Evolutionary conservation across 2,329 filamentous ascomycete species (phyloP), one percentile per base, ranked within the genome.

Genomic region (Xylariaceae sp.): DNA sequence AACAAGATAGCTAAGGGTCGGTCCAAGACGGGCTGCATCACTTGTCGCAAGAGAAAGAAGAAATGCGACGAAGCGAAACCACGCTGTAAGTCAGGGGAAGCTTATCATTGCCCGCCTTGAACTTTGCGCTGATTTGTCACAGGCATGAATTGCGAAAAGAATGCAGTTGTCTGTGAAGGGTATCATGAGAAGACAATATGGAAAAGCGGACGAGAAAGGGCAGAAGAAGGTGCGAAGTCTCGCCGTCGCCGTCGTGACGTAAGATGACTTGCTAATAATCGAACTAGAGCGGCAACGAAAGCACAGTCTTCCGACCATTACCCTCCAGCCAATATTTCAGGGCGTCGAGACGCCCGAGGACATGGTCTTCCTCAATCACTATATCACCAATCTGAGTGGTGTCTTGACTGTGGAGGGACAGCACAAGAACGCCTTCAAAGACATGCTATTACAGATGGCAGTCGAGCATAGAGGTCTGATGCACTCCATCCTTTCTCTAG

Each of bases 121-220:
- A 15, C 17, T 16, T 29, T 22, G 18, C 19, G 16, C 33, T 37
- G 24, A 33, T 12, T 12, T 22, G 54, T 19, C 62, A 49, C 42
- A 89, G 85, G 87, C 54, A 74, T 88, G 64, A 94, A 94, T 56
- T 95, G 89, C 59, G 85, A 93, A 66, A 95, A 95, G 73, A 95
- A 95, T 61, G 88, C 89, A 8, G 87, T 95, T 11, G 80, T 90
- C 11, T 95, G 89, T 60, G 89, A 95, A 65, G 89, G 89, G 11
- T 95, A 95, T 59, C 87, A 87, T 38, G 85, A 88, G 47, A 89
- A 89, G 61, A 85, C 87, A 44, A 78, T 89, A 39, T 95, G 89
- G 89, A 88, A 83, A 63, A 90, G 87, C 57, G 88, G 89, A 19
- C 88, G 80, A 60, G 85, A 91, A 62, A 84, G 75, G 58, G 75